These are phyloP conservation scores for Phlebiopsis gigantea DNA, from an alignment of 768 basidiomycete species.

Conservation along the genomic window DNA sequence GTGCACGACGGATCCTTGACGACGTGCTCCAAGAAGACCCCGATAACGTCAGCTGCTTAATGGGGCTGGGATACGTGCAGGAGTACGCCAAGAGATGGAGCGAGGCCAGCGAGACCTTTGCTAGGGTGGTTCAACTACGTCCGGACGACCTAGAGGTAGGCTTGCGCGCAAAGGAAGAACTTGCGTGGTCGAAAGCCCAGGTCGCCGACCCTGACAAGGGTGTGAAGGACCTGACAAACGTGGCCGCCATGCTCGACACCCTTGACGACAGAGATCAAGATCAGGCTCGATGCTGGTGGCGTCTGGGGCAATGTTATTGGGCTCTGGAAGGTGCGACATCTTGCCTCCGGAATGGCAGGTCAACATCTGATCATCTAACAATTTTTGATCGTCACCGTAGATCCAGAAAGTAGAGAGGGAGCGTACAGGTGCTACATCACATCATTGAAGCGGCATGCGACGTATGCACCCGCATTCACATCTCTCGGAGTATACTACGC, in stretches of 20 bases:
- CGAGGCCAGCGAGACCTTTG: slow-evolving; percentile 61
- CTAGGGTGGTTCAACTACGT: slow-evolving; percentile 44
- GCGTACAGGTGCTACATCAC: slow-evolving; percentile 78
- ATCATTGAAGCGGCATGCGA: slow-evolving; percentile 66
- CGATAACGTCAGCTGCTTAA: slow-evolving; percentile 57
- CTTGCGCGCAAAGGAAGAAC: slow-evolving; percentile 71
- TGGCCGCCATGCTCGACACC: slow-evolving; percentile 39
- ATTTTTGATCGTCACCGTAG: slow-evolving; percentile 27
- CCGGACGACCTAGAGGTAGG: slow-evolving; percentile 41
- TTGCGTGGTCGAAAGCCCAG: slow-evolving; percentile 78
- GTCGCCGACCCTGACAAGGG: slow-evolving; percentile 42
- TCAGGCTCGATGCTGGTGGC: slow-evolving; percentile 78
- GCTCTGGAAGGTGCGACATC: slow-evolving; percentile 54
- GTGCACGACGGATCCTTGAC: slow-evolving; percentile 70
- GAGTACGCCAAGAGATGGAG: slow-evolving; percentile 61
- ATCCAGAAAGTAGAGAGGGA: slow-evolving; percentile 41
- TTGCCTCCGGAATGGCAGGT: not conserved
- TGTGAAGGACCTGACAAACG: slow-evolving; percentile 40
- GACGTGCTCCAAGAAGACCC: slow-evolving; percentile 63
- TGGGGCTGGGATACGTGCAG: slow-evolving; percentile 72
- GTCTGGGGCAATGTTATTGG: slow-evolving; percentile 77
- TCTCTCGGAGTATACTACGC: slow-evolving; percentile 89
- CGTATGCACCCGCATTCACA: slow-evolving; percentile 89
- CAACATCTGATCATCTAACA: no score
- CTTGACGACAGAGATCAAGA: slow-evolving; percentile 48